Evolutionary conservation across 176 grass and related monocot species (phyloP), one percentile per base, ranked within the genome.

Genomic region (Chrysopogon serrulatus): DNA sequence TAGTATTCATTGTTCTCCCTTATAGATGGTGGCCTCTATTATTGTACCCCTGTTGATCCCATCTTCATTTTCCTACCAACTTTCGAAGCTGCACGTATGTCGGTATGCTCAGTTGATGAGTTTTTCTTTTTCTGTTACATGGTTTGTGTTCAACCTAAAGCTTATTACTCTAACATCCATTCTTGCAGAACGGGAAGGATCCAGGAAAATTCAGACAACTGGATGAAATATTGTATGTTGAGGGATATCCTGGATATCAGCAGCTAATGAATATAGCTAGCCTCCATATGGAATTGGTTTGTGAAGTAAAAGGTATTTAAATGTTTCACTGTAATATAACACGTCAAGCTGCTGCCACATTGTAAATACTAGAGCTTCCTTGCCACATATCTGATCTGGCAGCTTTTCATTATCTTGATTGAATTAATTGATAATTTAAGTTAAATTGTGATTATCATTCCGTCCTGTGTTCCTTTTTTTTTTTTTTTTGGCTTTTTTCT

Each of bases 201-300:
- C 86, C 79, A 59, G 93, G 91, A 76, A 90, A 95, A 68, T 99
- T 94, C 68, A 99, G 96, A 77, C 91, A 96, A 66, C 65, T 99
- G 69, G 93, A 96, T 87, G 91, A 99, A 89, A 90, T 99, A 71
- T 84, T 99, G 61, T 99, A 92, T 65, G 82, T 99, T 16, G 90
- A 99, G 77, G 96, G 93, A 71, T 94, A 90, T 92, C 93, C 96
- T 85, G 93, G 80, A 39, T 99, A 94, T 78, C 93, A 96, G 65
- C 84, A 94, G 15, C 91, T 99, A 69, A 76, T 89, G 73, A 78
- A 70, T 81, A 34, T 99, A 82, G 91, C 93, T 84, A 69, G 63
- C 77, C 79, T 94, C 73, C 85, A 85, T 56, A 89, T 99, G 90
- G 86, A 89, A 75, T 59, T 92, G 47, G 83, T 96, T 76, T 99